These are phyloP conservation scores for Ustilago vetiveriae DNA, from an alignment of 1,284 basidiomycete genomes.

Conservation along the genomic window DNA sequence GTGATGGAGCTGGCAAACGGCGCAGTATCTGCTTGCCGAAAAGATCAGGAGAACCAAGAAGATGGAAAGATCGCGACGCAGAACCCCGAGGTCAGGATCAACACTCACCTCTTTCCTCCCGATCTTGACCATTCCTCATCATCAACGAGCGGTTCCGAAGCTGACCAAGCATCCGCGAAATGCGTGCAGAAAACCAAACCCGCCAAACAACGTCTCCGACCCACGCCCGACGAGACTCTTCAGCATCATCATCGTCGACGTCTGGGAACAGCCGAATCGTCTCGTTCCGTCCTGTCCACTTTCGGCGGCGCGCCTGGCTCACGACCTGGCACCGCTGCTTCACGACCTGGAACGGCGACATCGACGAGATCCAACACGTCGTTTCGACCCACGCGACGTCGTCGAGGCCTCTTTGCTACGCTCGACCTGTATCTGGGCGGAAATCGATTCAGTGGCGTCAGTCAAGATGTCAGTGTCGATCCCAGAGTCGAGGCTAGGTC, in stretches of 20 bases:
- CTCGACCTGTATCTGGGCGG: constrained; percentile 14
- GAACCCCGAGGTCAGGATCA: not conserved
- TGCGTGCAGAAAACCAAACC: not conserved
- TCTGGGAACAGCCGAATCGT: constrained; percentile 23
- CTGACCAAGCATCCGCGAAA: not conserved
- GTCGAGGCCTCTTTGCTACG: constrained; percentile 7
- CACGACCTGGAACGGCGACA: constrained; percentile 9
- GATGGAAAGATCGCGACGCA: not conserved
- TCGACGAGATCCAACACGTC: constrained; percentile 19
- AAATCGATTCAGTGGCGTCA: constrained; percentile 5
- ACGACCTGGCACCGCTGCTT: not conserved
- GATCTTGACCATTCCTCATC: not conserved
- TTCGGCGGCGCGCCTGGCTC: not conserved
- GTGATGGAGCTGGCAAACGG: too few species aligned
- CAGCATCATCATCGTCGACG: not conserved
- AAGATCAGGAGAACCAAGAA: not conserved
- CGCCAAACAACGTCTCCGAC: not conserved
- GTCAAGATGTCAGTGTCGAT: constrained; percentile 4
- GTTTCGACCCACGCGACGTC: constrained; percentile 3
- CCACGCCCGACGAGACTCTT: not conserved
- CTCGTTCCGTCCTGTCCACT: constrained; percentile 5
- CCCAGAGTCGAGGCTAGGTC: not conserved
- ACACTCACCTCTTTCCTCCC: not conserved
- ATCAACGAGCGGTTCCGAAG: not conserved
- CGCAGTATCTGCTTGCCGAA: not conserved